A percentile compares a stretch with the other conserved stretches of the same genome.
These are phyloP conservation scores for Alternaria sp. DNA, from an alignment of 2,329 filamentous ascomycete genomes.

Conservation along the genomic window DNA sequence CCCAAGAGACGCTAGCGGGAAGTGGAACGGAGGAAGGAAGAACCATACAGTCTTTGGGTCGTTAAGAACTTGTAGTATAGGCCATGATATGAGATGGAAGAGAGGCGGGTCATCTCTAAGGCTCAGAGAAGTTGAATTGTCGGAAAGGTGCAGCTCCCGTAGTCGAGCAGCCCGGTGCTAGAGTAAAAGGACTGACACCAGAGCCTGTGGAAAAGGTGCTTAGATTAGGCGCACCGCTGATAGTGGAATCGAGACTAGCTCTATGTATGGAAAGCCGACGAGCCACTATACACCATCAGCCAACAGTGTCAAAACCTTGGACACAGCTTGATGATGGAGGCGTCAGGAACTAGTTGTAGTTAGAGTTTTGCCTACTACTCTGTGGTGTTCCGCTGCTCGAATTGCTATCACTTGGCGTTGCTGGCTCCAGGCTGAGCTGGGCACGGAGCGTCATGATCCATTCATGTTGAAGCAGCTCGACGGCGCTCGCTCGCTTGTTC, in stretches of 20 bases:
- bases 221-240: not conserved
- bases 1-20: constrained; percentile 13
- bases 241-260: not conserved
- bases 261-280: constrained; percentile 13
- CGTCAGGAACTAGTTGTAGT: constrained; percentile 33
- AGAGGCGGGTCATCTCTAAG: constrained; percentile 6
- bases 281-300: constrained; percentile 8
- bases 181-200: not conserved
- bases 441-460: constrained; percentile 70
- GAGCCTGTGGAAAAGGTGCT: not conserved
- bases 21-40: not conserved
- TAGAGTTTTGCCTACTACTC: constrained; percentile 46
- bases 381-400: constrained; percentile 27
- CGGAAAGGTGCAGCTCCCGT: constrained; percentile 1
- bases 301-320: not conserved
- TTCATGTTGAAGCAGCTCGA: constrained; percentile 91
- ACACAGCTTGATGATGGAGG: not conserved
- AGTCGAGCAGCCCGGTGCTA: not conserved
- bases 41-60: not conserved
- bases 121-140: constrained; percentile 20
- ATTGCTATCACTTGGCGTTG: constrained; percentile 51
- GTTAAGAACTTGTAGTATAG: not conserved
- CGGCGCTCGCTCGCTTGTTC: constrained; percentile 77
- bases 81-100: not conserved
- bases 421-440: constrained; percentile 58